These are phyloP conservation scores for Senna siamea DNA, from an alignment of 306 rosid species.

Conservation along the genomic window DNA sequence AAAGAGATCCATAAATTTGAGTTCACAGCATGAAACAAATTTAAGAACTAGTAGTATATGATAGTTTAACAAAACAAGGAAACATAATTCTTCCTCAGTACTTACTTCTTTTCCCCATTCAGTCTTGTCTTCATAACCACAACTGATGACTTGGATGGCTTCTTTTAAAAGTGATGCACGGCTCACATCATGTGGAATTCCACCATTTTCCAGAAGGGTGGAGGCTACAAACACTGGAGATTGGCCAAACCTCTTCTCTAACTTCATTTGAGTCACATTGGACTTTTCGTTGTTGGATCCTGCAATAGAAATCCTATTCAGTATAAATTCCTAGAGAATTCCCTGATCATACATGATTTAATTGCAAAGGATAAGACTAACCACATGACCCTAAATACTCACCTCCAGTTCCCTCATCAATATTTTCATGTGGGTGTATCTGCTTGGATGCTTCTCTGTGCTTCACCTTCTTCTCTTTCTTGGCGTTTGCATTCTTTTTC, in stretches of 20 bases:
- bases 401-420: conserved; percentile 62
- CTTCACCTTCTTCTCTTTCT: conserved; percentile 61
- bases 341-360: neutral
- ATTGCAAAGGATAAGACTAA: neutral
- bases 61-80: neutral
- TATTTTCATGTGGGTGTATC: conserved; percentile 79
- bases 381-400: conserved; percentile 18
- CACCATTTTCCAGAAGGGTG: conserved; percentile 66
- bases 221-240: conserved; percentile 73
- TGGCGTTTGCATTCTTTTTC: conserved; percentile 51
- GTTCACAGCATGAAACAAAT: conserved; percentile 10
- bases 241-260: conserved; percentile 79
- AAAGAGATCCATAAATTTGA: neutral
- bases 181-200: conserved; percentile 52
- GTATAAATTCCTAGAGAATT: conserved; percentile 7
- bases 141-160: conserved; percentile 79
- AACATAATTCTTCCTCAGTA: neutral
- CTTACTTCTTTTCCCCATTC: conserved; percentile 89
- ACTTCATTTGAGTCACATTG: conserved; percentile 49
- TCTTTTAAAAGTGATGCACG: conserved; percentile 69
- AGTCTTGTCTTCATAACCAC: conserved; percentile 81
- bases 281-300: conserved; percentile 44
- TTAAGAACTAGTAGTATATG: conserved; percentile 20
- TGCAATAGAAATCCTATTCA: conserved; percentile 39
- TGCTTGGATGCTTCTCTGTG: conserved; percentile 81